phyloP scores from a whole-genome alignment of 2,329 filamentous ascomycete genomes.

The Thelonectria rubi region DNA sequence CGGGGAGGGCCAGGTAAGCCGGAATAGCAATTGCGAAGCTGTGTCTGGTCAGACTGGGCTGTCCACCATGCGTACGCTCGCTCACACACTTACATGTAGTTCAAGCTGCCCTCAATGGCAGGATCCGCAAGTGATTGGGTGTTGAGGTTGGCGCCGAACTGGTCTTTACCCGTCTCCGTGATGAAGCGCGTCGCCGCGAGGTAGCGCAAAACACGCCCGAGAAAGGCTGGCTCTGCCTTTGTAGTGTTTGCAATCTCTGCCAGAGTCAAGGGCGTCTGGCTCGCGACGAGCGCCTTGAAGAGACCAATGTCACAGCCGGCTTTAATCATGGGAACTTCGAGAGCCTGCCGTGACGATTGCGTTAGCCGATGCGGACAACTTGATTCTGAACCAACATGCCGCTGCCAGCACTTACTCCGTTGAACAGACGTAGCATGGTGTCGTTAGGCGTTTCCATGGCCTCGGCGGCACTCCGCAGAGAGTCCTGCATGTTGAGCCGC shows the following conservation, averaged over 20 bases:
- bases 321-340: background rate
- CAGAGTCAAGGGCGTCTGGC: background rate
- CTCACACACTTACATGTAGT: background rate
- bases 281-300: background rate
- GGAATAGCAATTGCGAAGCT: background rate
- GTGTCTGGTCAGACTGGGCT: no score
- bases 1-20: background rate
- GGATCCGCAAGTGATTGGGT: background rate
- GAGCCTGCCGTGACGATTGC: background rate
- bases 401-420: background rate
- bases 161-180: background rate
- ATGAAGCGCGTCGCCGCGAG: background rate
- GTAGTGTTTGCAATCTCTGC: background rate
- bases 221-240: background rate
- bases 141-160: background rate
- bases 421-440: background rate
- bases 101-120: background rate
- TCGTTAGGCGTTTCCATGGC: background rate
- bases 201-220: background rate
- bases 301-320: background rate
- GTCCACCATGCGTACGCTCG: no score
- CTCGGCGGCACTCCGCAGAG: background rate
- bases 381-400: no score
- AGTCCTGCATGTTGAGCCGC: background rate
- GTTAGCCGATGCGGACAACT: no score